These are phyloP conservation scores for Rosa persica DNA, from an alignment of 306 rosid genomes.

Conservation along the genomic window DNA sequence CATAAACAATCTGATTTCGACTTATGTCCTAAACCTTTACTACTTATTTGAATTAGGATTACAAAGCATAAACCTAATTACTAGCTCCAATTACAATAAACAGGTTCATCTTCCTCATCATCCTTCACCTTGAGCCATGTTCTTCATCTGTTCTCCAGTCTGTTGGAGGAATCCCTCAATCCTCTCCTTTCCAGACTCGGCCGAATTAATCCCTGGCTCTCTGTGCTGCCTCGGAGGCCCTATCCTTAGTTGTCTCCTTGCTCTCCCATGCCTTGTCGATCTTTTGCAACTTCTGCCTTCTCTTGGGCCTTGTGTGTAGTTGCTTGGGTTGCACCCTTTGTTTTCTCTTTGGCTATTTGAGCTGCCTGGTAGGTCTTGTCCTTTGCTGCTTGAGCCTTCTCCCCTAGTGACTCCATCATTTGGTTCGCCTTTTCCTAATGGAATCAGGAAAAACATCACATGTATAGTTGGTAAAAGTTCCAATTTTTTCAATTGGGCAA, in stretches of 20 bases:
- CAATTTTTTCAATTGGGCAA: no score
- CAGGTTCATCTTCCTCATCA: background rate
- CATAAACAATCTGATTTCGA: no score
- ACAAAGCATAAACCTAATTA: background rate
- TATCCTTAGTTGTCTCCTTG: slow-evolving; percentile 10
- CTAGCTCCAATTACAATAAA: background rate
- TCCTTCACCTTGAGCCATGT: slow-evolving; percentile 1
- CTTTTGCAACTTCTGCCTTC: background rate
- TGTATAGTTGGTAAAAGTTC: no score
- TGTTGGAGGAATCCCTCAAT: background rate
- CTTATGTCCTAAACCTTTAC: no score
- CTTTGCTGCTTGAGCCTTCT: slow-evolving; percentile 27
- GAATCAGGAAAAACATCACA: background rate
- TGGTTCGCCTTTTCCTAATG: slow-evolving; percentile 22
- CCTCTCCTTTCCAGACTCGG: slow-evolving; percentile 14
- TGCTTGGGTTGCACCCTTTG: background rate
- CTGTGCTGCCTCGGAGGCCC: background rate
- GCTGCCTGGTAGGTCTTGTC: slow-evolving; percentile 21
- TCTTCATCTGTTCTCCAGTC: background rate
- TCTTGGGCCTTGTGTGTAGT: slow-evolving; percentile 5
- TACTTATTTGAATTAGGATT: background rate
- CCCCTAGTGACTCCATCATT: background rate
- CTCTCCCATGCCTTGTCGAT: background rate
- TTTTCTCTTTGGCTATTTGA: slow-evolving; percentile 23
- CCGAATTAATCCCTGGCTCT: slow-evolving; percentile 17